phyloP scores from a whole-genome alignment of 73 alveolate genomes.

The Paramecium sonneborni region DNA sequence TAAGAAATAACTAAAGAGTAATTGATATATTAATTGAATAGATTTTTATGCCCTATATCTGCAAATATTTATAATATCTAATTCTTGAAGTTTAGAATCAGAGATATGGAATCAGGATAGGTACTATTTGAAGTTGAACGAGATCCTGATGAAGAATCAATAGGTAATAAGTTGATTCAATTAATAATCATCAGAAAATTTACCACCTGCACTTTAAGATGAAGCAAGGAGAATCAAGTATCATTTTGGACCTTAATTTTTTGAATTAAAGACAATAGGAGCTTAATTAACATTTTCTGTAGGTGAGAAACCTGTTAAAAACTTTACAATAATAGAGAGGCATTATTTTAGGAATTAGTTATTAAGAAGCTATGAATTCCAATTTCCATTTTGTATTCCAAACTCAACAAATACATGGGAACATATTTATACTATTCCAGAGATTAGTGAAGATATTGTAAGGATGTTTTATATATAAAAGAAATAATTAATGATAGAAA shows the following conservation, averaged over 20 bases:
- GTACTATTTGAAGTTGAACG: constrained; percentile 79
- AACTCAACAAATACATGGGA: constrained; percentile 96
- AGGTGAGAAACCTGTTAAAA: constrained; percentile 82
- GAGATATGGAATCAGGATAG: constrained; percentile 79
- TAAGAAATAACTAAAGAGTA: background rate
- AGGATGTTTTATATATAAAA: background rate
- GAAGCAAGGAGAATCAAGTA: constrained; percentile 84
- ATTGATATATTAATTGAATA: background rate
- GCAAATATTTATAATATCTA: constrained; percentile 80
- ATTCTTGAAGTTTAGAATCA: constrained; percentile 72
- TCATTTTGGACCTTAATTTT: constrained; percentile 91
- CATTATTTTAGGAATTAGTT: constrained; percentile 89
- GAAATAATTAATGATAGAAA: constrained; percentile 68
- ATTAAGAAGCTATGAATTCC: constrained; percentile 84
- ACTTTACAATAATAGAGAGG: constrained; percentile 92
- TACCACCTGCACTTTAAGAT: constrained; percentile 77
- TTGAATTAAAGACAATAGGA: constrained; percentile 81
- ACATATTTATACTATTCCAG: constrained; percentile 87
- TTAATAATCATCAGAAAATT: constrained; percentile 70
- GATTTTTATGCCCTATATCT: constrained; percentile 75
- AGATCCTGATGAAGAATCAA: constrained; percentile 70
- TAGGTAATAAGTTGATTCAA: constrained; percentile 62
- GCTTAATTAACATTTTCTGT: constrained; percentile 80
- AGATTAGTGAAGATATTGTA: constrained; percentile 9
- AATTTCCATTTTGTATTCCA: constrained; percentile 95